Base-by-base conservation (phyloP, 78 protist genomes). In the Diacronema lutheri region DNA sequence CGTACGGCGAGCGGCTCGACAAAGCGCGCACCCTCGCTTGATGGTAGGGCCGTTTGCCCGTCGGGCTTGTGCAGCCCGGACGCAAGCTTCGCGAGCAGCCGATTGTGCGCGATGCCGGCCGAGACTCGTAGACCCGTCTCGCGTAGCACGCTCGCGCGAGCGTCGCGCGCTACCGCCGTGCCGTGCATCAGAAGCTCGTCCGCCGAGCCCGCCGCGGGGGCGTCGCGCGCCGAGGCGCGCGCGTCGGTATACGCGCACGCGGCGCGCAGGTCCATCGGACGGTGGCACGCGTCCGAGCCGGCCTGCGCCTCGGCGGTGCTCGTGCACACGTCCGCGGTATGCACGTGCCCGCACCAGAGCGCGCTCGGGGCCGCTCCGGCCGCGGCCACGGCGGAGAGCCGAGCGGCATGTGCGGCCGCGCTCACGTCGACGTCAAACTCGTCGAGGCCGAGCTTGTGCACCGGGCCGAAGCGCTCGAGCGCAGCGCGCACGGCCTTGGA, bases 41-140 rank as follows among this genome's bases (percentile, higher is more conserved):
- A 4, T 7, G 41, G 73, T 16, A 68, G 55, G 5, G 50, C 14
- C 37, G 88, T 84, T 62, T 69, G 88, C 12, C 29, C 81, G 58
- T 84, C 87, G 41, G 87, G 87, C 72, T 84, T 84, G 71, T 69
- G 81, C 64, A 84, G 81, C 26, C 80, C 77, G 38, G 76, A 37
- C 4, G 66, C 87, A 40, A 84, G 87, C 38, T 84, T 84, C 69
- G 87, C 56, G n/a, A 84, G 16, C 44, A 60, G 66, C 61, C 26
- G 66, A 38, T 84, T 84, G 83, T 58, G 73, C 13, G 77, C 68
- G 29, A 68, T 38, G 29, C 87, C 87, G 14, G 83, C 87, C 9
- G 87, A 74, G 56, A 29, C 29, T 12, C 66, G 57, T 35, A 74
- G n/a, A 7, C 87, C 87, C 1, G 81, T 58, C 35, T 5, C 79